These are phyloP conservation scores for Rhizopogon vinicolor DNA, from an alignment of 768 basidiomycete genomes.

Conservation along the genomic window DNA sequence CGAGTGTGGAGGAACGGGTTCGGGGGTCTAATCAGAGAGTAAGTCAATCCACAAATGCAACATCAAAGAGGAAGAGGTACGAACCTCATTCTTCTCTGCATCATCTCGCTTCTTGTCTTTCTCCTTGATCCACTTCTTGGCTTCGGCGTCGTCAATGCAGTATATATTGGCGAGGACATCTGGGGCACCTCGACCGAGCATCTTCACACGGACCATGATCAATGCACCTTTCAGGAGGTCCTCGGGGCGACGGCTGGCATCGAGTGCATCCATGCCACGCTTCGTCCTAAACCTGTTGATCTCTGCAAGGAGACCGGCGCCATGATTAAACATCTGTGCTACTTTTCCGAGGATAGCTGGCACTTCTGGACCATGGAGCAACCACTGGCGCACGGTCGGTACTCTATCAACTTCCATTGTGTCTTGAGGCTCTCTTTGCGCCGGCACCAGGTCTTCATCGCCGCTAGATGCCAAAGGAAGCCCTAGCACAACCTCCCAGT, in stretches of 20 bases:
- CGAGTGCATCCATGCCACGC: conserved; percentile 41
- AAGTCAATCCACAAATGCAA: neutral
- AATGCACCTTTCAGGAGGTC: conserved; percentile 57
- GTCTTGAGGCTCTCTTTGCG: conserved; percentile 47
- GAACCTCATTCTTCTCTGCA: conserved; percentile 26
- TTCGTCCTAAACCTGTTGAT: conserved; percentile 59
- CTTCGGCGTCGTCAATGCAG: conserved; percentile 50
- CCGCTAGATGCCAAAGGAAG: conserved; percentile 22
- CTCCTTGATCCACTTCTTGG: conserved; percentile 40
- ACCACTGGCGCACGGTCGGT: conserved; percentile 46
- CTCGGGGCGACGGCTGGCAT: conserved; percentile 27
- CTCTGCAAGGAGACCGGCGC: conserved; percentile 42
- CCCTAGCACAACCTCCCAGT: conserved; percentile 74
- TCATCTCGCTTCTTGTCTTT: conserved; percentile 18
- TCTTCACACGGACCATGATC: conserved; percentile 58
- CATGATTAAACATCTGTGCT: conserved; percentile 34
- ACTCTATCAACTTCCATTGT: conserved; percentile 8
- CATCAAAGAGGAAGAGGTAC: conserved; percentile 6
- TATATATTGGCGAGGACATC: conserved; percentile 76
- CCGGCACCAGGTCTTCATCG: conserved; percentile 40
- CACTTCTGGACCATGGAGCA: conserved; percentile 57
- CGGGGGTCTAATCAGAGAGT: conserved; percentile 36
- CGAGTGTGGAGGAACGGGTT: conserved; percentile 34
- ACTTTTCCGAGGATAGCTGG: conserved; percentile 39
- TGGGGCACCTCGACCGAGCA: conserved; percentile 66